Base-by-base conservation (phyloP, 1,284 basidiomycete species). In the Malassezia psittaci region DNA sequence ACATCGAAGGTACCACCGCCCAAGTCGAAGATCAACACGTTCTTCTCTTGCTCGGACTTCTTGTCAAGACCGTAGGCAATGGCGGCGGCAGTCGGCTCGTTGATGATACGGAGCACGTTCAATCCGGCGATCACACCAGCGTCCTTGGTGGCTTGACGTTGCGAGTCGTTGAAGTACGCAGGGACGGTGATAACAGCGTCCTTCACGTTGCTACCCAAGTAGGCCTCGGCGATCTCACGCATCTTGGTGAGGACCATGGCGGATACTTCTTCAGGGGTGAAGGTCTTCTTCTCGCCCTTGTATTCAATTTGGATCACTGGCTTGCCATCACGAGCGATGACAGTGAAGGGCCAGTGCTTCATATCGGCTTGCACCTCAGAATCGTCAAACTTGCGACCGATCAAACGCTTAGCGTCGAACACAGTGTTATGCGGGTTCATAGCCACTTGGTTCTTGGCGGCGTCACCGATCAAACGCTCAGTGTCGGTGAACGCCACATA, bases 1-100 rank as follows among this genome's bases (percentile, higher is more conserved):
- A 96, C 93, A 85, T 96, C 93, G 78, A 96, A 96, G 45, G 91
- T 96, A 81, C 91, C 91, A 81, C 93, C 93, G 66, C 91, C 93
- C 49, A 96, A 83, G 81, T 98, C 93, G 80, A 94, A 96, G 77
- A 98, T 90, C 72, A 93, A 81, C 60, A 93, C 88, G 75, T 94
- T 93, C 66, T 86, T 86, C 80, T 93, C 90, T 57, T 86, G 86
- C 33, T 77, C 75, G 51, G 85, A 82, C 79, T 90, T 90, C 79
- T 89, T 87, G 77, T 79, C 78, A 57, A 93, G 85, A 80, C 89
- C 90, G 78, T 93, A 93, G 13, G 90, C 89, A 72, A 93, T 91
- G 61, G 89, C 89, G 56, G 89, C 90, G 34, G 90, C 90, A 45
- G 90, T 93, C 43, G 89, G 90, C 78, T 93, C 89, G 80, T 93